phyloP scores from a whole-genome alignment of 2,329 filamentous ascomycete species.

The Sarocladiaceae sp. region DNA sequence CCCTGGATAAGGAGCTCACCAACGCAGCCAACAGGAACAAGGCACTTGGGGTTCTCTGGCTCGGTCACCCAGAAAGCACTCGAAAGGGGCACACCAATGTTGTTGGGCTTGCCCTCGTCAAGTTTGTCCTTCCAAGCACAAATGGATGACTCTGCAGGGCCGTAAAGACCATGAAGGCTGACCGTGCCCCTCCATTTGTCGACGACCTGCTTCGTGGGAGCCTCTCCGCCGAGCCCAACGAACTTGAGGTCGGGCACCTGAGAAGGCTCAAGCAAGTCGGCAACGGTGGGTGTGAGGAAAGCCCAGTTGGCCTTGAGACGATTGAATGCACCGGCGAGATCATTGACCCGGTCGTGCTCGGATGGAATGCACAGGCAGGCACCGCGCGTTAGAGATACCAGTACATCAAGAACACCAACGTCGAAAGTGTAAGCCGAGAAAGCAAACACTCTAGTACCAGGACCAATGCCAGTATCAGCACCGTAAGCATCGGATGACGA shows the following conservation, averaged over 20 bases:
- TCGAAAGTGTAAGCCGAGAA: slow-evolving; percentile 44
- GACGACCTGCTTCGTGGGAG: slow-evolving; percentile 25
- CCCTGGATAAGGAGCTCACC: too few species aligned
- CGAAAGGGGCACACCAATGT: slow-evolving; percentile 6
- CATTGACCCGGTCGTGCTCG: slow-evolving; percentile 26
- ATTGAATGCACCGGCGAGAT: slow-evolving; percentile 7
- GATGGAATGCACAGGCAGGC: slow-evolving; percentile 33
- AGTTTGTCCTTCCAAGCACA: background rate
- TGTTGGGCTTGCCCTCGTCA: slow-evolving; percentile 6
- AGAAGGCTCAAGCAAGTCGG: slow-evolving; percentile 9
- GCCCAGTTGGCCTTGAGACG: slow-evolving; percentile 11
- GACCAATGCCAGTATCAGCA: too few species aligned
- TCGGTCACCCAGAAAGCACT: slow-evolving; percentile 16
- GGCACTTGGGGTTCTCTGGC: slow-evolving; percentile 12
- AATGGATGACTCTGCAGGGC: slow-evolving; percentile 33
- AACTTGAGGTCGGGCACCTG: slow-evolving; percentile 12
- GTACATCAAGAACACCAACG: slow-evolving; percentile 37
- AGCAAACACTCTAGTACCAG: slow-evolving; percentile 31
- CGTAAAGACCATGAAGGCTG: slow-evolving; percentile 32
- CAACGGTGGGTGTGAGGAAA: slow-evolving; percentile 7
- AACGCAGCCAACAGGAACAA: too few species aligned
- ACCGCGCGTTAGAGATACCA: slow-evolving; percentile 34
- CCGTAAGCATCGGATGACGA: too few species aligned
- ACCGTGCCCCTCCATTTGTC: slow-evolving; percentile 17
- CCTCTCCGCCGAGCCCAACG: slow-evolving; percentile 17